Evolutionary conservation across 306 rosid species (phyloP).

Genomic region (Hippophae tibetana): DNA sequence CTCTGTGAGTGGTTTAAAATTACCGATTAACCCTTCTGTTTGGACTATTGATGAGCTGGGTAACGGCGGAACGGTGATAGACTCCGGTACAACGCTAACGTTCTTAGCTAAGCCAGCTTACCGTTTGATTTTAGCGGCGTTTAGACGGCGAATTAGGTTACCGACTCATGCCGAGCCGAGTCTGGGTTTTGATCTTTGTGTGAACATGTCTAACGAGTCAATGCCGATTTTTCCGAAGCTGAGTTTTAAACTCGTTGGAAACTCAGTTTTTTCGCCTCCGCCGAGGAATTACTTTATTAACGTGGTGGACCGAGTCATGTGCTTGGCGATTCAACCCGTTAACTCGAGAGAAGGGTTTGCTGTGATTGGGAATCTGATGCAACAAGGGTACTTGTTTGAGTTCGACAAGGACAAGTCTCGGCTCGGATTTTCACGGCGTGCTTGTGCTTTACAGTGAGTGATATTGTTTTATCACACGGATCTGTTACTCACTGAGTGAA

Average conservation of each 20-base stretch:
- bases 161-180: slow-evolving; percentile 14
- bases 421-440: slow-evolving; percentile 72
- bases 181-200: slow-evolving; percentile 55
- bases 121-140: slow-evolving; percentile 31
- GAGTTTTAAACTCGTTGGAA: slow-evolving; percentile 37
- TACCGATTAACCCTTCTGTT: slow-evolving; percentile 39
- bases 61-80: slow-evolving; percentile 67
- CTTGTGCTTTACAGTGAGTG: slow-evolving; percentile 44
- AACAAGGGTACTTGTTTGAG: slow-evolving; percentile 70
- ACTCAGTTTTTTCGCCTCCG: slow-evolving; percentile 49
- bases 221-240: slow-evolving; percentile 38
- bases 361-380: slow-evolving; percentile 77
- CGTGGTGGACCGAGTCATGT: slow-evolving; percentile 37
- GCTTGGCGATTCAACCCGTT: slow-evolving; percentile 60
- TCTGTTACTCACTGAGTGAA: slow-evolving; percentile 14
- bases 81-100: slow-evolving; percentile 65
- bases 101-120: slow-evolving; percentile 46
- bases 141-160: slow-evolving; percentile 23
- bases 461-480: background rate
- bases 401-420: slow-evolving; percentile 52
- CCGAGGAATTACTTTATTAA: slow-evolving; percentile 51
- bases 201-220: slow-evolving; percentile 36
- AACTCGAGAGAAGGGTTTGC: slow-evolving; percentile 42
- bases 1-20: slow-evolving; percentile 28
- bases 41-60: slow-evolving; percentile 46